phyloP scores from a whole-genome alignment of 148 eudicot species.

The Arctostaphylos glauca region DNA sequence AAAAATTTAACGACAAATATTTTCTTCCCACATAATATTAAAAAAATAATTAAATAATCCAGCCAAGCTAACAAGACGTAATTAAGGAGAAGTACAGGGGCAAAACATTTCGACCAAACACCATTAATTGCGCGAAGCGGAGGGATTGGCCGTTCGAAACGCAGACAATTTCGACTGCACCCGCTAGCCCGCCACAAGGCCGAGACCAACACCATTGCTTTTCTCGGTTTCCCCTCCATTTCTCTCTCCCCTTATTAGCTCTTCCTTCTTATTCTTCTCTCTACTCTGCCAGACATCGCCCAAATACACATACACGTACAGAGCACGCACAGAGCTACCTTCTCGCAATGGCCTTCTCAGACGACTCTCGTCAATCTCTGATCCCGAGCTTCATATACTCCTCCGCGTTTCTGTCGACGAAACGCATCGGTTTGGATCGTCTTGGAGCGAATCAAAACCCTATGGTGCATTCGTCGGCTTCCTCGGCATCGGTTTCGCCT shows the following conservation, averaged over 20 bases:
- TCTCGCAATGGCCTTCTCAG: constrained; percentile 1
- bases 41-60: background rate
- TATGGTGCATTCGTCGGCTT: background rate
- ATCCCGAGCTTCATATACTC: constrained; percentile 31
- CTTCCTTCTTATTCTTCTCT: background rate
- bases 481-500: background rate
- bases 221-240: background rate
- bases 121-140: background rate
- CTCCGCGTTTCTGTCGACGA: constrained; percentile 6
- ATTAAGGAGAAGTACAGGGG: background rate
- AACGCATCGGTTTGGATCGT: constrained; percentile 5
- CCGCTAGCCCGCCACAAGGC: background rate
- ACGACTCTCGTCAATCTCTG: constrained; percentile 20
- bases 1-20: no score
- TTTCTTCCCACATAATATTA: no score
- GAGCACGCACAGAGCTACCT: background rate
- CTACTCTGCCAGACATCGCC: background rate
- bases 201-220: background rate
- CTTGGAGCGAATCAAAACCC: background rate
- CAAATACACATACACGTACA: background rate
- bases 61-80: background rate
- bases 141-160: background rate
- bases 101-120: background rate
- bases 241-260: background rate
- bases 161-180: background rate